phyloP scores from a whole-genome alignment of 139 green algal species.

The Chlorella sp. region DNA sequence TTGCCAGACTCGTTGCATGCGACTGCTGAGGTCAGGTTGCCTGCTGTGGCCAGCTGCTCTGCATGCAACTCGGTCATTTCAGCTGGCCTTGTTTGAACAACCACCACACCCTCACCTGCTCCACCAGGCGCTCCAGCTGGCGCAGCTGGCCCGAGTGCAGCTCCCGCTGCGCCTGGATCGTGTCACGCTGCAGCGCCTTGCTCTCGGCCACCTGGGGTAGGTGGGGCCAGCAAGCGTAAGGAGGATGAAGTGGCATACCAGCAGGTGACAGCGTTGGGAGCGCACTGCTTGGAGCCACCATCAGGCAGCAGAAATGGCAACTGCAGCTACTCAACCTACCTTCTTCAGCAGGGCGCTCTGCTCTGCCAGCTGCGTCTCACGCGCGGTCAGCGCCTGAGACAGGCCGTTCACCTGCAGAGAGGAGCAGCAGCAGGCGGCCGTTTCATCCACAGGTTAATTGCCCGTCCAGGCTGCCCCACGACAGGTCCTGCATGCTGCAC shows the following conservation, averaged over 20 bases:
- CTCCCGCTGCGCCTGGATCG: background rate
- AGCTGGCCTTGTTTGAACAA: too few species aligned
- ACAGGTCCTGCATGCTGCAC: too few species aligned
- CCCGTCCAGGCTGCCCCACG: too few species aligned
- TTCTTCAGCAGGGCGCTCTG: slow-evolving; percentile 20
- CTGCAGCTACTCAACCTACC: background rate
- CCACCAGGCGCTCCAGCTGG: slow-evolving; percentile 16
- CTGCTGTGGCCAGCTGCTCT: too few species aligned
- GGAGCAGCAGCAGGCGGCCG: background rate
- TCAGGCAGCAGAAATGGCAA: background rate
- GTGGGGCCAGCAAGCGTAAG: background rate
- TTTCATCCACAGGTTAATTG: background rate
- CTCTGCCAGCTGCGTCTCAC: slow-evolving; percentile 18
- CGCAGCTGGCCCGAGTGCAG: background rate
- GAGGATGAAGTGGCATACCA: too few species aligned
- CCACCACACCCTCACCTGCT: background rate
- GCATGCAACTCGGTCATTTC: too few species aligned
- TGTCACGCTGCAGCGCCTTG: background rate
- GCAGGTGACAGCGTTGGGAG: background rate
- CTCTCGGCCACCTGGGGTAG: slow-evolving; percentile 1
- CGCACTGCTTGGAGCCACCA: background rate
- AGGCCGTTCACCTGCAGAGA: background rate
- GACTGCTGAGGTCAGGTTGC: too few species aligned
- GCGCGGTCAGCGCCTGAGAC: background rate
- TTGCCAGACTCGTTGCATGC: too few species aligned